These are phyloP conservation scores for Candida awuae DNA, from an alignment of 805 yeast genomes.

Conservation along the genomic window DNA sequence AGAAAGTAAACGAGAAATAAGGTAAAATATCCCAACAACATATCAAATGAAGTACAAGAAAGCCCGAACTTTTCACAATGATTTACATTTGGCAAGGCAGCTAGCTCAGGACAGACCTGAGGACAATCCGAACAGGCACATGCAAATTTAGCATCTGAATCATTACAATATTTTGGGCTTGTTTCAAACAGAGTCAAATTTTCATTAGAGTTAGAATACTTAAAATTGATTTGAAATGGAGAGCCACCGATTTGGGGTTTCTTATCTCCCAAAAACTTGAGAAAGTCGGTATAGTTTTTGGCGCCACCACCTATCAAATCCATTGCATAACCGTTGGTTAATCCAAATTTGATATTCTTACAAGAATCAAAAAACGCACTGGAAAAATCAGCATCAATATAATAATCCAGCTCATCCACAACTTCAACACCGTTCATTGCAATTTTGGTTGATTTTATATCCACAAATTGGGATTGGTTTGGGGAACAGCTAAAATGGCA, in stretches of 20 bases:
- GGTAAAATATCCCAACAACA: slow-evolving; percentile 41
- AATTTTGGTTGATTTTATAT: slow-evolving; percentile 47
- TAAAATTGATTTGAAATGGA: slow-evolving; percentile 84
- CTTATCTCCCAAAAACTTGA: slow-evolving; percentile 89
- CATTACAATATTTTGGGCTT: slow-evolving; percentile 45
- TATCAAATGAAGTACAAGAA: slow-evolving; percentile 66
- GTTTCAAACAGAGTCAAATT: slow-evolving; percentile 26
- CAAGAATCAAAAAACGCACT: slow-evolving; percentile 70
- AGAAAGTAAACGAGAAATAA: slow-evolving; percentile 3
- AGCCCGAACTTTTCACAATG: slow-evolving; percentile 44
- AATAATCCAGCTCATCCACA: slow-evolving; percentile 65
- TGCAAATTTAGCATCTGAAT: slow-evolving; percentile 43
- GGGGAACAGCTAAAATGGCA: slow-evolving; percentile 90
- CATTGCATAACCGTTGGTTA: slow-evolving; percentile 95
- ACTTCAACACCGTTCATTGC: slow-evolving; percentile 46
- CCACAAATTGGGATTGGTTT: slow-evolving; percentile 64
- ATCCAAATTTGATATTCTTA: slow-evolving; percentile 81
- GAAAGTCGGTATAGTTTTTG: slow-evolving; percentile 54
- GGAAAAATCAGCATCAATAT: slow-evolving; percentile 60
- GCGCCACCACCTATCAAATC: slow-evolving; percentile 99
- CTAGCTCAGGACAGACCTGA: slow-evolving; percentile 64
- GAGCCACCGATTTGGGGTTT: slow-evolving; percentile 93
- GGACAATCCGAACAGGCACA: slow-evolving; percentile 93
- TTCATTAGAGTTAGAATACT: slow-evolving; percentile 28
- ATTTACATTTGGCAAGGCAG: slow-evolving; percentile 32